phyloP scores from a whole-genome alignment of 2,329 filamentous ascomycete species.

The Blumeria graminis region DNA sequence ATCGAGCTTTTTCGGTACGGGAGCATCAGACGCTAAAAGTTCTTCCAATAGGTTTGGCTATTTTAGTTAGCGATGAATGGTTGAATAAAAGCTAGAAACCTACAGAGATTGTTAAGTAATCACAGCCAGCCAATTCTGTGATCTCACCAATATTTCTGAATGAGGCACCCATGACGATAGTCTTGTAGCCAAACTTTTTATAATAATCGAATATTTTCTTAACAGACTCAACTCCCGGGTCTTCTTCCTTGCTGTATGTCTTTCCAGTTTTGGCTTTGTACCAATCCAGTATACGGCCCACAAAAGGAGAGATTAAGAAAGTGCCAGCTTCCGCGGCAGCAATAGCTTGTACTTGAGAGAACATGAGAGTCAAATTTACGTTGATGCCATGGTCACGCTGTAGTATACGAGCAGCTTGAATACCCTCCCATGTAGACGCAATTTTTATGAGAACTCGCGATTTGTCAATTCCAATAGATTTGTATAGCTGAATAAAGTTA shows the following conservation, averaged over 20 bases:
- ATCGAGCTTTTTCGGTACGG: slow-evolving; percentile 85
- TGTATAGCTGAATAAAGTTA: slow-evolving; percentile 51
- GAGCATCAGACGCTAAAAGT: slow-evolving; percentile 58
- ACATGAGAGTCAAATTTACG: slow-evolving; percentile 98
- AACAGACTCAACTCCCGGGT: slow-evolving; percentile 90
- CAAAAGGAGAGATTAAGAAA: slow-evolving; percentile 97
- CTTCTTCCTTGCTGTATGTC: slow-evolving; percentile 70
- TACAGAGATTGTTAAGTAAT: slow-evolving; percentile 95
- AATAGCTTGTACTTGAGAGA: slow-evolving; percentile 85
- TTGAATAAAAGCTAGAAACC: neutral
- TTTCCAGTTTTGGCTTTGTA: slow-evolving; percentile 93
- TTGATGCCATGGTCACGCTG: slow-evolving; percentile 92
- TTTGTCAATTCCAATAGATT: slow-evolving; percentile 74
- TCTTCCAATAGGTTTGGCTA: slow-evolving; percentile 75
- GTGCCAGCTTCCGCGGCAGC: slow-evolving; percentile 84
- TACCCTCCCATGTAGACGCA: slow-evolving; percentile 97
- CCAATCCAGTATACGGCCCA: slow-evolving; percentile 98
- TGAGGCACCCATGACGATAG: slow-evolving; percentile 97
- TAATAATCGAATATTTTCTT: slow-evolving; percentile 98
- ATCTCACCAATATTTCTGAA: slow-evolving; percentile 95
- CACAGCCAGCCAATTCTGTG: slow-evolving; percentile 90
- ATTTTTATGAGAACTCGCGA: slow-evolving; percentile 96
- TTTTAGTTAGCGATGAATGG: neutral
- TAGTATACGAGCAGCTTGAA: slow-evolving; percentile 93
- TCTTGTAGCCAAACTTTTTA: slow-evolving; percentile 99